A percentile compares a stretch with the other conserved stretches of the same genome.
Evolutionary conservation across 2,329 filamentous ascomycete species (phyloP).

Genomic region (Fusarium sp.): DNA sequence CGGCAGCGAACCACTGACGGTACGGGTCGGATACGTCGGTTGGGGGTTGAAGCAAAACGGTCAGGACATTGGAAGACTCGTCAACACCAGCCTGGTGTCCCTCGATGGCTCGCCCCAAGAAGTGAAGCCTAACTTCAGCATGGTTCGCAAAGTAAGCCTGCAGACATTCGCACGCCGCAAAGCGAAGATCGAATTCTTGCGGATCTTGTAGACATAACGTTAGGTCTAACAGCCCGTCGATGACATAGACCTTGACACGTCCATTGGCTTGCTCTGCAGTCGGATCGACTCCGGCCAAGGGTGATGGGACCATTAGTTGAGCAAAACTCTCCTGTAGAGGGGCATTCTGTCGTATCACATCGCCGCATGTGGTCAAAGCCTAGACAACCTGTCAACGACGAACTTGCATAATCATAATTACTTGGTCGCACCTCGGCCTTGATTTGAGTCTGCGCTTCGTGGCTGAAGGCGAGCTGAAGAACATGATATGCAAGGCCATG

Average conservation of each 20-base stretch:
- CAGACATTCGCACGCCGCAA: conserved; percentile 87
- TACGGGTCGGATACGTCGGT: conserved; percentile 78
- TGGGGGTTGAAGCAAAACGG: conserved; percentile 75
- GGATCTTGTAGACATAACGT: conserved; percentile 72
- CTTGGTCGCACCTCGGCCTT: conserved; percentile 71
- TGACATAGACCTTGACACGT: conserved; percentile 79
- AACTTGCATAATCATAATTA: not conserved
- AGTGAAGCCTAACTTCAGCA: conserved; percentile 80
- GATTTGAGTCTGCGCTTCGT: conserved; percentile 74
- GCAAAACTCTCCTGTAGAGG: conserved; percentile 88
- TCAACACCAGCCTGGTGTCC: conserved; percentile 80
- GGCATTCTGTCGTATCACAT: conserved; percentile 83
- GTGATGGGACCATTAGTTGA: conserved; percentile 76
- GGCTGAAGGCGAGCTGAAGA: conserved; percentile 81
- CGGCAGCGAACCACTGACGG: conserved; percentile 86
- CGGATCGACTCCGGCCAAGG: conserved; percentile 53
- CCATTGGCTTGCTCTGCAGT: conserved; percentile 57
- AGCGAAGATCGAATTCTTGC: conserved; percentile 77
- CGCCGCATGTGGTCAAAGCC: conserved; percentile 84
- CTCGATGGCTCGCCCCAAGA: conserved; percentile 85
- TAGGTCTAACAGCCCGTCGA: conserved; percentile 88
- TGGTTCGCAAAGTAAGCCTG: conserved; percentile 92
- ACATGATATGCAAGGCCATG: conserved; percentile 80
- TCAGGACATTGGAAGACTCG: conserved; percentile 87
- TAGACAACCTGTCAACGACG: conserved; percentile 47